Percentiles rank a stretch among this genome's conserved stretches.
phyloP scores from a whole-genome alignment of 2,329 filamentous ascomycete species.

The Hypoxylon sp. region DNA sequence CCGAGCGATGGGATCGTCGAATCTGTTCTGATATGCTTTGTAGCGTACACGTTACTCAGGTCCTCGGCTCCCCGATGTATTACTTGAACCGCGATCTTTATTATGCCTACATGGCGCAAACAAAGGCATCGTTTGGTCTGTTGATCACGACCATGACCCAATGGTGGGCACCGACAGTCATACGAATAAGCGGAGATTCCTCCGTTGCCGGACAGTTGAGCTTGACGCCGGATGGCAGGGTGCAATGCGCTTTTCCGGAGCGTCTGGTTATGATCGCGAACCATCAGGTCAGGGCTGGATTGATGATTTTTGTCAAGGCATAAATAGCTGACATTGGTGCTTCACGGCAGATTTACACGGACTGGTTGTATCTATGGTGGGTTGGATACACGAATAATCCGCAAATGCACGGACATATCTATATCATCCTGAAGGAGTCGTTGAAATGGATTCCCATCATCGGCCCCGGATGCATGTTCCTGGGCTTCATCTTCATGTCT shows the following conservation, averaged over 20 bases:
- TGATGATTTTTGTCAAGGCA: neutral
- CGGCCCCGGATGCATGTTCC: slow-evolving; percentile 84
- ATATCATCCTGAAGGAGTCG: slow-evolving; percentile 90
- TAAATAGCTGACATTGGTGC: slow-evolving; percentile 36
- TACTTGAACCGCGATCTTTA: slow-evolving; percentile 79
- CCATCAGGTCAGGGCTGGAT: slow-evolving; percentile 68
- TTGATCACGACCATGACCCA: slow-evolving; percentile 82
- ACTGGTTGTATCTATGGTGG: slow-evolving; percentile 96
- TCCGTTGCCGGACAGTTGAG: slow-evolving; percentile 79
- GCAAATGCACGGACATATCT: slow-evolving; percentile 83
- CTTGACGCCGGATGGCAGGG: slow-evolving; percentile 73
- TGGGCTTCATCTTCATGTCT: slow-evolving; percentile 91
- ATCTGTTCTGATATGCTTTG: slow-evolving; percentile 36
- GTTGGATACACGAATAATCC: slow-evolving; percentile 81
- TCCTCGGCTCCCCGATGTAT: slow-evolving; percentile 80
- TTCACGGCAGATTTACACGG: slow-evolving; percentile 74
- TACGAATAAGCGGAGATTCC: slow-evolving; percentile 83
- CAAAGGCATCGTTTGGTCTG: slow-evolving; percentile 84
- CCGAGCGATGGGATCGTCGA: slow-evolving; percentile 3
- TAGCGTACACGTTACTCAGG: slow-evolving; percentile 75
- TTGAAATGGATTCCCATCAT: slow-evolving; percentile 82
- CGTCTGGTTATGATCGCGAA: slow-evolving; percentile 86
- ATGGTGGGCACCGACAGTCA: slow-evolving; percentile 85
- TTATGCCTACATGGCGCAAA: slow-evolving; percentile 86
- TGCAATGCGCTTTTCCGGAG: slow-evolving; percentile 83